Base-by-base conservation (phyloP, 2,329 filamentous ascomycete genomes). In the Chrysosporium queenslandicum region DNA sequence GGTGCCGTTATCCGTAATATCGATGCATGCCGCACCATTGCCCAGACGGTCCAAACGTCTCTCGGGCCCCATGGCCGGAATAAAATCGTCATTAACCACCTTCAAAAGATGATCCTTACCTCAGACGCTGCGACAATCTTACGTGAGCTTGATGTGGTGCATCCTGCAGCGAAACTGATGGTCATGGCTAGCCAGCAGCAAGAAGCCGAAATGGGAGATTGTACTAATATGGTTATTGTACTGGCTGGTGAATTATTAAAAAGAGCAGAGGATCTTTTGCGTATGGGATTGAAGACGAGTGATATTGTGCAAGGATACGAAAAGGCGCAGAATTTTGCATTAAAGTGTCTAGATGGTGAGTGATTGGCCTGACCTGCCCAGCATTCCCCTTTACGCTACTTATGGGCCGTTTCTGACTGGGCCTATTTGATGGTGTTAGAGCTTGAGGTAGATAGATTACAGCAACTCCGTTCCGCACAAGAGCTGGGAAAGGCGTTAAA, bases 101-200 rank as follows among this genome's bases (percentile, higher is more conserved):
- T 98, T 58, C 88, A 95, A 72, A 98, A 98, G 79, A 96, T 98
- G 92, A 94, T 96, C 63, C 78, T 98, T 59, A 98, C 94, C 62
- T 97, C 90, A 56, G 92, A 98, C 68, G 92, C 92, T 59, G 92
- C 92, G 60, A 97, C 92, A 40, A 98, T 98, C 68, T 80, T 98
- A 62, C 85, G 89, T 66, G 94, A 98, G 75, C 82, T 98, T 70
- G 92, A 98, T 66, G 92, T 98, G 58, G 90, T 98, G 53, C 92
- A 98, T 75, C 92, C 94, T 57, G 92, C 92, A 53, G 94, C 92
- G 48, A 98, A 98, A 76, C 78, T 98, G 59, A 77, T 98, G 50
- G 92, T 98, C 63, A 98, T 98, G 94, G 91, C 92, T 56, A 91
- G 86, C 70, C 92, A 98, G 73, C 92, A 98, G 75, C 94, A 98